A percentile compares a stretch with the other conserved stretches of the same genome.
Conservation (phyloP, 371 early-diverging fungal species). For the Saksenaea oblongispora region DNA sequence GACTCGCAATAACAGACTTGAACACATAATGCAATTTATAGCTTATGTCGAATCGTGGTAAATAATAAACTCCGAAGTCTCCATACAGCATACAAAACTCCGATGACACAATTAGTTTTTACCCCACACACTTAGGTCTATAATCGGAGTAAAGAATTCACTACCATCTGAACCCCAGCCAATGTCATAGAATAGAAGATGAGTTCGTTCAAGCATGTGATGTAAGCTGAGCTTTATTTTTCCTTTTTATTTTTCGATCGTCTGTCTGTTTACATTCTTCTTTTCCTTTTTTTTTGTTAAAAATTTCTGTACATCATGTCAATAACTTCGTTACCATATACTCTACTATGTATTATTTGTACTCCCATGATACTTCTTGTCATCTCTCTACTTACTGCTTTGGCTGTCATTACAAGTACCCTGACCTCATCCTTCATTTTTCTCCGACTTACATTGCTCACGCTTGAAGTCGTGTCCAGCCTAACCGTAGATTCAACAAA, state of each 20-base stretch:
- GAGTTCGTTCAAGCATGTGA: neutral
- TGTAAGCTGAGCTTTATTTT: neutral
- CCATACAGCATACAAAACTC: no score
- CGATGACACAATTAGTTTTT: no score
- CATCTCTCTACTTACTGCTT: conserved; percentile 8
- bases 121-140: no score
- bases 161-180: neutral
- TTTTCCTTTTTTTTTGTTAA: neutral
- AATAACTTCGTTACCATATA: neutral
- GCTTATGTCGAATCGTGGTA: no score
- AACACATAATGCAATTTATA: no score
- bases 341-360: neutral
- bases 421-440: conserved; percentile 26
- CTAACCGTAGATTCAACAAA: conserved; percentile 16
- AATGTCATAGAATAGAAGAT: neutral
- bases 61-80: no score
- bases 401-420: conserved; percentile 19
- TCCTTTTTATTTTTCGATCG: neutral
- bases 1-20: no score
- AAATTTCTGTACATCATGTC: neutral
- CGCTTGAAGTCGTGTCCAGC: conserved; percentile 15
- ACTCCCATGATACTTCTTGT: conserved; percentile 15
- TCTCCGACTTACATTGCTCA: conserved; percentile 15
- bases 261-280: neutral
- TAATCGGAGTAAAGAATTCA: neutral